Evolutionary conservation across 2,329 filamentous ascomycete species (phyloP).

Genomic region (Trichoderma breve): DNA sequence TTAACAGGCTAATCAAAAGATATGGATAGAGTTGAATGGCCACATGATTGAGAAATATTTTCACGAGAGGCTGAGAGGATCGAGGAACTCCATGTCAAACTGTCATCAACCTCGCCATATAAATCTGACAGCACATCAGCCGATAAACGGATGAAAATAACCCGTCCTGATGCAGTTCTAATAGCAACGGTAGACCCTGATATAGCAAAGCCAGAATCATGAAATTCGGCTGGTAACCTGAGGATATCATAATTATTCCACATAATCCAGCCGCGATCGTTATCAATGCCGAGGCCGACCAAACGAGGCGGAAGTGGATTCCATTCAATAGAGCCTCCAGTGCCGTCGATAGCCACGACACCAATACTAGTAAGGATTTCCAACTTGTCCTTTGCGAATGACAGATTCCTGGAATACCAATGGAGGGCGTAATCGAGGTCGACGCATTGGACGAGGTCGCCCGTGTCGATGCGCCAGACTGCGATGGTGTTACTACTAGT

Average conservation of each 20-base stretch:
- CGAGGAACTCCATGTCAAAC: neutral
- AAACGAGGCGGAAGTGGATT: neutral
- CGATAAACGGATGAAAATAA: neutral
- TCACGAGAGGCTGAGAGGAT: neutral
- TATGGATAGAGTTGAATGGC: neutral
- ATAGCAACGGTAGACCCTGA: neutral
- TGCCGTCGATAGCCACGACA: neutral
- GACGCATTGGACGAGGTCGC: neutral
- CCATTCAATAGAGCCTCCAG: neutral
- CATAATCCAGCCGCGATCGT: neutral
- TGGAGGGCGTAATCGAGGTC: fast-evolving
- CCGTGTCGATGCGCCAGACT: neutral
- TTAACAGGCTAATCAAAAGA: neutral
- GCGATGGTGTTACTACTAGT: no score
- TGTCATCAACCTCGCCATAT: neutral
- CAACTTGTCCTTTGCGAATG: neutral
- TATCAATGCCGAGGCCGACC: neutral
- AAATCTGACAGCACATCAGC: neutral
- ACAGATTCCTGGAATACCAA: neutral
- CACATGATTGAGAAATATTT: neutral
- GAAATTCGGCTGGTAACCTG: neutral
- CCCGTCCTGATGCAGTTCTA: neutral
- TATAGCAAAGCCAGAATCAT: fast-evolving
- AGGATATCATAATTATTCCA: neutral
- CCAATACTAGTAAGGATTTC: neutral